A percentile compares a stretch with the other conserved stretches of the same genome.
These are phyloP conservation scores for Lactarius indigo DNA, from an alignment of 768 basidiomycete genomes.

Conservation along the genomic window DNA sequence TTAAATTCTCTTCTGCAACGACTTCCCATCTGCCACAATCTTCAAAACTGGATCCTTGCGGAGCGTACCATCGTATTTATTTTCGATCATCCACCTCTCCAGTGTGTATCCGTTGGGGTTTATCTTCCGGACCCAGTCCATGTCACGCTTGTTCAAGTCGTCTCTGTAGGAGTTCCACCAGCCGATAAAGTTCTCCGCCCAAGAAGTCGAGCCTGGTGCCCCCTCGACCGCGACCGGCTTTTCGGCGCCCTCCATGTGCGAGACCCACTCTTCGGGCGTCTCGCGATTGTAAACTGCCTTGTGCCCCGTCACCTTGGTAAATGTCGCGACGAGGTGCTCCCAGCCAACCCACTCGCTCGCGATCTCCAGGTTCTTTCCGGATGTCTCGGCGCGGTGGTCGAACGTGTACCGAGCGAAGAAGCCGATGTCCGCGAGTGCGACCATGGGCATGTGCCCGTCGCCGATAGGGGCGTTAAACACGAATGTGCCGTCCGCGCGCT, in stretches of 20 bases:
- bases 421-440: conserved; percentile 34
- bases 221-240: conserved; percentile 27
- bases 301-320: conserved; percentile 31
- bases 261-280: conserved; percentile 27
- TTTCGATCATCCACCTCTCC: conserved; percentile 20
- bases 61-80: conserved; percentile 11
- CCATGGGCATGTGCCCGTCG: conserved; percentile 30
- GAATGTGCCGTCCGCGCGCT: conserved; percentile 31
- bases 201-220: conserved; percentile 26
- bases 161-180: conserved; percentile 46
- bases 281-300: conserved; percentile 26
- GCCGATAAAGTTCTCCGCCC: conserved; percentile 39
- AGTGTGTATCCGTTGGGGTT: conserved; percentile 17
- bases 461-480: conserved; percentile 32
- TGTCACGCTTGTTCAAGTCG: conserved; percentile 41
- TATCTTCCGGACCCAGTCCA: conserved; percentile 40
- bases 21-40: conserved; percentile 10
- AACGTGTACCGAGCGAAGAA: conserved; percentile 33
- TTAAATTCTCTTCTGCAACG: background rate
- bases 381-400: conserved; percentile 30
- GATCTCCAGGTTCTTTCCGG: conserved; percentile 29
- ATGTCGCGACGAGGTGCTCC: conserved; percentile 30
- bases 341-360: conserved; percentile 30
- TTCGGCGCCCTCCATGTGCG: conserved; percentile 23
- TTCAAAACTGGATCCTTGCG: conserved; percentile 3